Base-by-base conservation (phyloP, 2,329 filamentous ascomycete genomes). In the Trichoderma sp. region DNA sequence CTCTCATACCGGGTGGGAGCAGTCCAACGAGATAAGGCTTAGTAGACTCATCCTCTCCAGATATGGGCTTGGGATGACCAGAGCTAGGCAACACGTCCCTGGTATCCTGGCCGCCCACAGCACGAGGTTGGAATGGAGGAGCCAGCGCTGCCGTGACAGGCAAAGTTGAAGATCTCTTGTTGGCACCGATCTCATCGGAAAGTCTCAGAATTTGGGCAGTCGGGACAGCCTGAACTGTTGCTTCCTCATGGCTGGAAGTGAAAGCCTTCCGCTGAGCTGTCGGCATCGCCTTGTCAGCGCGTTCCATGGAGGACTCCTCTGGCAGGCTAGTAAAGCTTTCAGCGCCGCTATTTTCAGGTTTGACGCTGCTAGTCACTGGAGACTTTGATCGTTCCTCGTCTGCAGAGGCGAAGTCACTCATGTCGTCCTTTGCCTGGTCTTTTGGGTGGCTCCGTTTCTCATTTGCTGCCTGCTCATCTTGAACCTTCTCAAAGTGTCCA, bases 1-100 rank as follows among this genome's bases (percentile, higher is more conserved):
- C 77, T 24, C 81, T 81, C 65, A 84, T 76, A 5, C 84, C 85
- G 21, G 79, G 77, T 30, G 86, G 86, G 24, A 88, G 80, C 36
- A 80, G 81, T 36, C 88, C 89, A 64, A 89, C 79, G 21, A 91
- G 83, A 74, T 91, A 90, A 1, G 89, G 88, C 56, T 74, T 62
- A 18, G 21, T n/a, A 4, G 30, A 21, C 18, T 15, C 39, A 24
- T 36, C 15, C 2, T 60, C 30, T n/a, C 61, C 39, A 21, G 62
- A 34, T 11, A 21, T 24, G 34, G 51, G 12, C 7, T 21, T 21
- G 12, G 51, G 9, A 26, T 58, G 26, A 5, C 28, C 21, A 39
- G 57, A 56, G 30, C 14, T 7, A 36, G 71, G 71, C 14, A 70
- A 67, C 28, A 51, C 34, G 9, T 57, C 60, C 11, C 32, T 21